Percentiles rank a stretch among this genome's conserved stretches.
Conservation (phyloP, 805 yeast genomes). For the Ogataea siamensis region DNA sequence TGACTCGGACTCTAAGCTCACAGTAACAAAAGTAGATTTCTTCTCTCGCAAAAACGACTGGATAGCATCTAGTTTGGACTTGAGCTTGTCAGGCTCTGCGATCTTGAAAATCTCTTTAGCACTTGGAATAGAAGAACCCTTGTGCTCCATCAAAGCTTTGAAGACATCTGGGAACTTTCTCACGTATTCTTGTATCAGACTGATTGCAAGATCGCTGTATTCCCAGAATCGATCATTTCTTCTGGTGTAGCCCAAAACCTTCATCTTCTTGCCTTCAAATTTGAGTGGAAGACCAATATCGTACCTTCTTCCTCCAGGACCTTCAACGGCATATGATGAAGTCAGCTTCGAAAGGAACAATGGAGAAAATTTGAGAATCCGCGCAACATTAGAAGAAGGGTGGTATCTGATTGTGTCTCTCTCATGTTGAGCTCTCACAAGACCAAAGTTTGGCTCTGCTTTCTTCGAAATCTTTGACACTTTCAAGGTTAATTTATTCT, state of each 20-base stretch:
- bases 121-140: constrained; percentile 36
- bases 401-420: constrained; percentile 52
- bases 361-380: constrained; percentile 53
- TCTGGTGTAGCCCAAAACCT: constrained; percentile 85
- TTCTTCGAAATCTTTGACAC: constrained; percentile 49
- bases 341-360: constrained; percentile 75
- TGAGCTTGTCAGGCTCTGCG: constrained; percentile 42
- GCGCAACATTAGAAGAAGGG: constrained; percentile 65
- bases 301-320: constrained; percentile 47
- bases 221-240: constrained; percentile 73
- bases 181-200: constrained; percentile 60
- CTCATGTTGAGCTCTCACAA: constrained; percentile 57
- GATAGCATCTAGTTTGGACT: constrained; percentile 37
- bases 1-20: constrained; percentile 75
- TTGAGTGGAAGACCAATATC: constrained; percentile 85
- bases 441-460: constrained; percentile 67
- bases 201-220: constrained; percentile 71
- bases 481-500: constrained; percentile 42
- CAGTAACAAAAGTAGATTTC: constrained; percentile 50
- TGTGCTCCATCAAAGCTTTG: constrained; percentile 28
- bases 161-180: constrained; percentile 62
- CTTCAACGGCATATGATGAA: constrained; percentile 63
- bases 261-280: constrained; percentile 72
- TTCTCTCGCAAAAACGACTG: constrained; percentile 47
- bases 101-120: constrained; percentile 37